Evolutionary conservation across 2,329 filamentous ascomycete genomes (phyloP), one percentile per base, ranked within the genome.

Genomic region (Sporothrix protearum): DNA sequence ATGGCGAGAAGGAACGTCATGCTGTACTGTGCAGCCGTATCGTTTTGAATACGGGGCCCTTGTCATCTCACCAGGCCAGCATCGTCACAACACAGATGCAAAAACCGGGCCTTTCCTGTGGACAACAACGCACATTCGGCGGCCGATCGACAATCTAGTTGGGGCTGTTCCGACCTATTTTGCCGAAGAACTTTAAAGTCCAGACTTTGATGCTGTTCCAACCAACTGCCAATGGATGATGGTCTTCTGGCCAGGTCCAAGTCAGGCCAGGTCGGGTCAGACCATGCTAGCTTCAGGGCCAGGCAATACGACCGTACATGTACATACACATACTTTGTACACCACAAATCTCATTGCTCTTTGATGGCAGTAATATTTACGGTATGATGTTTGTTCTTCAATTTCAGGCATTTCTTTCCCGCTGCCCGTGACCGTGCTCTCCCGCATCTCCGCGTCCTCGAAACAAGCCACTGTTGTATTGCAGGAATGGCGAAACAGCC

Each of bases 401-500:
- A 28, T 10, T 3, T 22, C 10, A 28, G 22, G 5, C 22, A 10
- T 45, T 45, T 28, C 22, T 33, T 68, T 3, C 66, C 30, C 22
- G 47, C 66, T 39, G 63, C 47, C 51, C 68, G 39, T 49, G 39
- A 30, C 68, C 68, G 68, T 69, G 53, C 53, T 61, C 68, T 69
- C 68, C 53, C 68, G 68, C 53, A 36, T 61, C 67, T 69, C 51
- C 36, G 22, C 68, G 16, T 61, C 42, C 9, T 49, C 53, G 14
- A 69, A 69, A 69, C 68, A 69, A 61, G 42, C 53, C 42, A 16
- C 39, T 49, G 10, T 16, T 39, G 16, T 39, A 39, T 36, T 61
- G 68, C 68, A 69, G 53, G 25, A 45, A 69, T 49, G 39, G 68
- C 53, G 68, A 69, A 69, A 69, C 68, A 61, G 25, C 39, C 49